Base-by-base conservation (phyloP, 2,329 filamentous ascomycete genomes). In the Exutisphaerella laricina region DNA sequence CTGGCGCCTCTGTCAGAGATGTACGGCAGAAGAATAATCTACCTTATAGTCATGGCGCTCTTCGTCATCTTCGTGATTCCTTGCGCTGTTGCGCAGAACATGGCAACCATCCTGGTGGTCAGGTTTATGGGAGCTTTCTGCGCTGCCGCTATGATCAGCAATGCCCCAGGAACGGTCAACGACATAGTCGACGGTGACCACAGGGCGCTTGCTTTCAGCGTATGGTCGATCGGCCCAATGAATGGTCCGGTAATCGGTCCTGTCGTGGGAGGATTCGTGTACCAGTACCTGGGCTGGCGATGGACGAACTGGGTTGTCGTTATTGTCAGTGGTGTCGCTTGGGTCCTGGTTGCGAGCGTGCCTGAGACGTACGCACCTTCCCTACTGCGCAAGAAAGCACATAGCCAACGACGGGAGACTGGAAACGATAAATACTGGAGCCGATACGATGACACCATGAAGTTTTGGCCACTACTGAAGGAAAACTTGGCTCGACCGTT, bases 231-330 rank as follows among this genome's bases (percentile, higher is more conserved):
- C 41, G 88, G 87, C 0, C 88, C 89, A 0, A 77, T 94, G 62
- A 94, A 94, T 58, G 88, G 84, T 16, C 48, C 48, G 12, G 63
- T 66, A 0, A 69, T 80, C 21, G 81, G 83, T 0, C 83, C 84
- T 0, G 67, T 89, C 1, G 82, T 95, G 23, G 88, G 88, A 16
- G 88, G 88, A 0, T 94, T 94, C 54, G 78, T 85, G 1, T 86
- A 71, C 52, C 73, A 88, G 62, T 80, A 84, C 50, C 70, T 92
- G 2, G 88, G 87, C 8, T 96, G 89, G 89, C 70, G 88, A 21
- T 95, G 88, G 87, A 83, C 82, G 26, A 85, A 85, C 58, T 94
- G 86, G 84, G 73, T 92, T 14, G 77, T 82, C 6, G 66, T 90
- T 57, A 89, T 94, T 39, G 72, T 87, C 7, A 76, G 77, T 0